Evolutionary conservation across 495 filamentous ascomycete species (phyloP).

Genomic region (Aspergillus carlsbadensis): DNA sequence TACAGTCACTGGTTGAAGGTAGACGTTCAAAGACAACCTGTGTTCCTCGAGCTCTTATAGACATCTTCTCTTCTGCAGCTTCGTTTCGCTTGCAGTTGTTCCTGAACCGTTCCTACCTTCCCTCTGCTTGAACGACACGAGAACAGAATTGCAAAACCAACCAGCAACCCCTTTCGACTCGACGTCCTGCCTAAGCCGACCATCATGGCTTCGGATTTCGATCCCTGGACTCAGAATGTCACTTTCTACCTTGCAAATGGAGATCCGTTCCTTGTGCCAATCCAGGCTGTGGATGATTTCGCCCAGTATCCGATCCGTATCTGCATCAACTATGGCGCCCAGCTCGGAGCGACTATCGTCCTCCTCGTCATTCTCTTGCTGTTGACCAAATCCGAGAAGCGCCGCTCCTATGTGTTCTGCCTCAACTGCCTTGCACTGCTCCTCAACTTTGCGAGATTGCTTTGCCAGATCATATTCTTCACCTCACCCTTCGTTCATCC

Average conservation of each 20-base stretch:
- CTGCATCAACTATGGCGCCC: slow-evolving; percentile 67
- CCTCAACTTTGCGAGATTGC: slow-evolving; percentile 58
- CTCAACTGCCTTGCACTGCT: slow-evolving; percentile 61
- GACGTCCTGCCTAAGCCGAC: not conserved
- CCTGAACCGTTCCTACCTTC: not conserved
- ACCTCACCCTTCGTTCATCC: slow-evolving; percentile 54
- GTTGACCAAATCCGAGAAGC: slow-evolving; percentile 62
- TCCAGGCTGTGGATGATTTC: slow-evolving; percentile 48
- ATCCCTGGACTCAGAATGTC: slow-evolving; percentile 60
- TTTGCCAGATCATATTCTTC: slow-evolving; percentile 60
- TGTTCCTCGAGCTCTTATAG: slow-evolving; percentile 6
- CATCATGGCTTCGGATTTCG: slow-evolving; percentile 35
- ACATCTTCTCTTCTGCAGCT: not conserved
- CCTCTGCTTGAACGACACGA: not conserved
- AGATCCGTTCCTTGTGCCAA: slow-evolving; percentile 47
- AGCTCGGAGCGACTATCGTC: slow-evolving; percentile 71
- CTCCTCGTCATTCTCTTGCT: slow-evolving; percentile 66
- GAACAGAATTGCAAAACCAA: not conserved
- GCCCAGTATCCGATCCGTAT: slow-evolving; percentile 50
- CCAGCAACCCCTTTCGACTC: not conserved
- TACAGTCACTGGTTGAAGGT: not conserved
- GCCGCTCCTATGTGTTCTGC: slow-evolving; percentile 57
- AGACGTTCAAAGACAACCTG: not conserved
- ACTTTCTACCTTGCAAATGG: slow-evolving; percentile 53
- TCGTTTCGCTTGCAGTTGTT: not conserved